phyloP scores from a whole-genome alignment of 352 stramenopile species.

The Phytophthora quininea region DNA sequence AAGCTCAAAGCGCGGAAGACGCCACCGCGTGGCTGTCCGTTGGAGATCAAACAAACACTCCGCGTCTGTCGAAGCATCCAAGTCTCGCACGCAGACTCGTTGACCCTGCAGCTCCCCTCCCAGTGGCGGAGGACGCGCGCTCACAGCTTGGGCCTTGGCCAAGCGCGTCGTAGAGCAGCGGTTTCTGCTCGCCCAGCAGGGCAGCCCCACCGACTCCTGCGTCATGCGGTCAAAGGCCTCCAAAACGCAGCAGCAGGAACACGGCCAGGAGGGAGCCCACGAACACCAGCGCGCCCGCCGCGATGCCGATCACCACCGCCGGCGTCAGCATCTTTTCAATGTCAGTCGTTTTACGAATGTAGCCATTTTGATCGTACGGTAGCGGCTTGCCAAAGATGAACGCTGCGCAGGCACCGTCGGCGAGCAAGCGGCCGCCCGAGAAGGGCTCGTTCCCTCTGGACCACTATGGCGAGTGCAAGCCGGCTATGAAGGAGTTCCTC shows the following conservation, averaged over 20 bases:
- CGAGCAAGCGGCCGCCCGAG: conserved; percentile 82
- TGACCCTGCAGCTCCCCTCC: conserved; percentile 36
- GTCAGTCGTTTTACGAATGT: background rate
- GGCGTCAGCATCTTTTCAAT: conserved; percentile 53
- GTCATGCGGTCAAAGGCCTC: conserved; percentile 89
- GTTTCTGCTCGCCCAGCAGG: conserved; percentile 72
- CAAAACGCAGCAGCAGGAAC: conserved; percentile 83
- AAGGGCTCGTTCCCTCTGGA: conserved; percentile 92
- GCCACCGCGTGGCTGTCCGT: conserved; percentile 45
- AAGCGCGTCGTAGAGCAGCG: conserved; percentile 89
- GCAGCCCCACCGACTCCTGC: conserved; percentile 76
- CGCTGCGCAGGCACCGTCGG: conserved; percentile 69
- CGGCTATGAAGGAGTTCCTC: conserved; percentile 89
- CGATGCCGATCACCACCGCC: conserved; percentile 74
- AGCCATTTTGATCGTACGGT: too few relatives aligned
- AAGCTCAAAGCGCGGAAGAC: conserved; percentile 68
- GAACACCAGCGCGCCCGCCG: conserved; percentile 85
- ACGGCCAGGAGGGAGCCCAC: conserved; percentile 79
- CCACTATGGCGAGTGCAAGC: conserved; percentile 91
- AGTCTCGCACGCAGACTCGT: conserved; percentile 55
- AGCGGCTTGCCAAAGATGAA: conserved; percentile 58
- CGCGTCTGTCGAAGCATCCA: conserved; percentile 33
- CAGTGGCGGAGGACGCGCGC: conserved; percentile 43
- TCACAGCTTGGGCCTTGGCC: conserved; percentile 40
- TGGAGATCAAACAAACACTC: conserved; percentile 56